Evolutionary conservation across 2,329 filamentous ascomycete genomes (phyloP).

Genomic region (Pestalotiopsis fici): DNA sequence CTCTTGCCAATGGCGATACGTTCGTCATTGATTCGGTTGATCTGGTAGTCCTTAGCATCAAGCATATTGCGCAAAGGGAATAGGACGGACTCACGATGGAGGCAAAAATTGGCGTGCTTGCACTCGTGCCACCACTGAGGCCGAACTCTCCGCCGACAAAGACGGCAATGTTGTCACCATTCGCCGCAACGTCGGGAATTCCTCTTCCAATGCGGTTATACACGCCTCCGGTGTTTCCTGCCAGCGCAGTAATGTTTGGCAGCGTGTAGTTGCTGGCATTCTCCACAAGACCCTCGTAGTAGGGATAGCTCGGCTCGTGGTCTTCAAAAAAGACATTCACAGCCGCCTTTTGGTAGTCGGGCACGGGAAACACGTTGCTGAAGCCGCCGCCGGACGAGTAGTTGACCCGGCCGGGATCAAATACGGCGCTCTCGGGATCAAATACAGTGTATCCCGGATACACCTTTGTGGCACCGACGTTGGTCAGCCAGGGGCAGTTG

Average conservation of each 20-base stretch:
- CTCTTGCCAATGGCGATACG: slow-evolving; percentile 41
- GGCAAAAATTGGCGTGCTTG: slow-evolving; percentile 45
- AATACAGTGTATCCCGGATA: slow-evolving; percentile 16
- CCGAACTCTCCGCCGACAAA: slow-evolving; percentile 24
- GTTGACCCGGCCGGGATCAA: slow-evolving; percentile 11
- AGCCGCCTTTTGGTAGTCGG: slow-evolving; percentile 22
- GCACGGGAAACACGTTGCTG: slow-evolving; percentile 27
- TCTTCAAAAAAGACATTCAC: slow-evolving; percentile 21
- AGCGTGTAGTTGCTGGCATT: slow-evolving; percentile 26
- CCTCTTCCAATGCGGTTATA: slow-evolving; percentile 43
- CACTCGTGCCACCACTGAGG: slow-evolving; percentile 47
- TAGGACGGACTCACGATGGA: slow-evolving; percentile 31
- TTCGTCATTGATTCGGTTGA: slow-evolving; percentile 50
- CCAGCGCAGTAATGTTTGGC: slow-evolving; percentile 29
- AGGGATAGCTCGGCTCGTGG: slow-evolving; percentile 11
- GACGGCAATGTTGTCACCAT: slow-evolving; percentile 29
- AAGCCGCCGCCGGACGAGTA: slow-evolving; percentile 28
- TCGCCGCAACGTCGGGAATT: slow-evolving; percentile 45
- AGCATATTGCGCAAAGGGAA: no score
- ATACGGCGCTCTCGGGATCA: slow-evolving; percentile 17
- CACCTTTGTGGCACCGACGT: slow-evolving; percentile 36
- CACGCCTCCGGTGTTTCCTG: slow-evolving; percentile 26
- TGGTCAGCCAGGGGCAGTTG: slow-evolving; percentile 50
- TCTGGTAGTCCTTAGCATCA: not conserved
- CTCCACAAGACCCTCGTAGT: slow-evolving; percentile 14